Evolutionary conservation across 352 stramenopile species (phyloP), one percentile per base, ranked within the genome.

Genomic region (Globisporangium abappressorium): DNA sequence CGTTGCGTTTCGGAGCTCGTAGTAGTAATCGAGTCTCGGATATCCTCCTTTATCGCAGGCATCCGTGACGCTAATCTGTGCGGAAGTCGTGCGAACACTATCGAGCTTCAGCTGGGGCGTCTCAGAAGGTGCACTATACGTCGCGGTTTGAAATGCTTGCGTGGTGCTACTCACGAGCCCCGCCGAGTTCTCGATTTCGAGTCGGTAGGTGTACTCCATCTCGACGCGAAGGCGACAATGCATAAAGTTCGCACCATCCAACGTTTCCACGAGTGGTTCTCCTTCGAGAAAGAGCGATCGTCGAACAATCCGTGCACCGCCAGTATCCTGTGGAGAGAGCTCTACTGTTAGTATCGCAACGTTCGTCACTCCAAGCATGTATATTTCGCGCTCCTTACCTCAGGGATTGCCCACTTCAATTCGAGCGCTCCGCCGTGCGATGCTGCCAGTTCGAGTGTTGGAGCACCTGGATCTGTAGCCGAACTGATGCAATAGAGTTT

Each of bases 101-200:
- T 51, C 51, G 3, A 74, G 38, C 0, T 30, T 66, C 22, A 87
- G 24, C 2, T 49, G 57, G 9, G 78, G 69, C 0, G 54, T 20
- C 5, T 30, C 63, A 4, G 76, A 68, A 22, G 74, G 70, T 24
- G 65, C 28, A 3, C 57, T 67, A n/a, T 47, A 24, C n/a, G 18
- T 46, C 3, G 24, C 53, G 3, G 79, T 84, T 5, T 34, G n/a
- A 34, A 86, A 81, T 0, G 72, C 74, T 38, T 46, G 62, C 5
- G 53, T 72, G 3, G 61, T 54, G 36, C 62, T 71, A 46, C 64
- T 75, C 5, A 70, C n/a, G 46, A 77, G 61, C 2, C 81, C 81
- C 3, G 57, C 65, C 0, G 58, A 34, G 57, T 90, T 90, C 58
- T 85, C 75, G 20, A 87, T 71, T 53, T 84, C 78, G 20, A 90